Evolutionary conservation across 139 green algal species (phyloP).

Genomic region (Pleodorina starrii): DNA sequence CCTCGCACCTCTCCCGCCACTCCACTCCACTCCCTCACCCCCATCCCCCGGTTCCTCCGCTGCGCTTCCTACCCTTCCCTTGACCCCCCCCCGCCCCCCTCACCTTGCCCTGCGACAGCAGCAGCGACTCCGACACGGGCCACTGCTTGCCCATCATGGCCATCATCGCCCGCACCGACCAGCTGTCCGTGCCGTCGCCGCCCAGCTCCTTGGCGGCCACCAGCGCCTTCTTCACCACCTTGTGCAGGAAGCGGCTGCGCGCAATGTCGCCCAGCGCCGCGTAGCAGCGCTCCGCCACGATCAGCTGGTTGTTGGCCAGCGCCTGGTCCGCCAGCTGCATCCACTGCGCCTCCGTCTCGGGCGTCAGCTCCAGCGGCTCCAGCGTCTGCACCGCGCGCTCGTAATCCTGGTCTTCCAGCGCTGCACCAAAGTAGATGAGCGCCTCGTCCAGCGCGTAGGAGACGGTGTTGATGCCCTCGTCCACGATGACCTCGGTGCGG

Average conservation of each 20-base stretch:
- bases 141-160: conserved; percentile 78
- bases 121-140: conserved; percentile 76
- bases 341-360: conserved; percentile 89
- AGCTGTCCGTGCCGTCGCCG: conserved; percentile 64
- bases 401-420: conserved; percentile 76
- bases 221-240: conserved; percentile 55
- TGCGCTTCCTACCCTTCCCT: too few relatives aligned
- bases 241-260: conserved; percentile 77
- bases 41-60: too few relatives aligned
- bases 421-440: conserved; percentile 76
- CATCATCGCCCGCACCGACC: conserved; percentile 74
- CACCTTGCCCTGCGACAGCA: conserved; percentile 79
- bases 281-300: conserved; percentile 86
- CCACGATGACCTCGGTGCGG: conserved; percentile 84
- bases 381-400: conserved; percentile 72
- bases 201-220: conserved; percentile 48
- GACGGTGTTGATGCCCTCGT: conserved; percentile 78
- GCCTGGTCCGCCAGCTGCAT: conserved; percentile 68
- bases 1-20: too few relatives aligned
- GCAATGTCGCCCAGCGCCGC: conserved; percentile 82
- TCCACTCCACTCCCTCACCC: too few relatives aligned
- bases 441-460: conserved; percentile 85
- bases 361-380: conserved; percentile 79
- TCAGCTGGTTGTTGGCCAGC: conserved; percentile 67
- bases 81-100: too few relatives aligned